Base-by-base conservation (phyloP, 1,139 yeast species). In the Taphrina confusa region DNA sequence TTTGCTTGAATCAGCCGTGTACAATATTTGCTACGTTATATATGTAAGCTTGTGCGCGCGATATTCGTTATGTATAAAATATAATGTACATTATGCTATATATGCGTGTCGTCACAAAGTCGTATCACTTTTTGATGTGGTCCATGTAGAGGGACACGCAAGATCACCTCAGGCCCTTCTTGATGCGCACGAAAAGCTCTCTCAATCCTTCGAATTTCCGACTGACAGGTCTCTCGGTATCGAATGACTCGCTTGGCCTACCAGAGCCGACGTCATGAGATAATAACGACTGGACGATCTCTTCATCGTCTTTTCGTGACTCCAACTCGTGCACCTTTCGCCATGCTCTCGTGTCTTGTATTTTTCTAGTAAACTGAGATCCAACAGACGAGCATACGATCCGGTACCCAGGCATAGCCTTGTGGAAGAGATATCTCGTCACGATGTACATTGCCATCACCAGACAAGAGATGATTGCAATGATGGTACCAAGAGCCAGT, bases 311-410 rank as follows among this genome's bases (percentile, higher is more conserved):
- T 5, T 16, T 23, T 9, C 42, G 25, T 4, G 25, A 18, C n/a
- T 37, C 42, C 25, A 37, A 18, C 42, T 37, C 42, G 42, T 18
- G 42, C 8, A 25, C 9, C 42, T 37, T 37, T 18, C 20, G 42
- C 42, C 42, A 37, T 4, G 42, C 42, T 5, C 25, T 16, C 42
- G 20, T 18, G 42, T 37, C 25, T n/a, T 37, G 42, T 25, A 37
- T 18, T n/a, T 25, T 25, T 16, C 25, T 16, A n/a, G 25, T 22
- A 6, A 9, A 25, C 20, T 37, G 42, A 4, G 18, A 4, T 6
- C 23, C 2, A 9, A 37, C 25, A 6, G 6, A 6, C 6, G 25
- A 11, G 4, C 12, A 22, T 4, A 37, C n/a, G 9, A 16, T n/a
- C 23, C 20, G 18, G 18, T 22, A 18, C 23, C 42, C 25, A 11